Conservation (phyloP, 352 stramenopile species). For the Globisporangium perplexum region DNA sequence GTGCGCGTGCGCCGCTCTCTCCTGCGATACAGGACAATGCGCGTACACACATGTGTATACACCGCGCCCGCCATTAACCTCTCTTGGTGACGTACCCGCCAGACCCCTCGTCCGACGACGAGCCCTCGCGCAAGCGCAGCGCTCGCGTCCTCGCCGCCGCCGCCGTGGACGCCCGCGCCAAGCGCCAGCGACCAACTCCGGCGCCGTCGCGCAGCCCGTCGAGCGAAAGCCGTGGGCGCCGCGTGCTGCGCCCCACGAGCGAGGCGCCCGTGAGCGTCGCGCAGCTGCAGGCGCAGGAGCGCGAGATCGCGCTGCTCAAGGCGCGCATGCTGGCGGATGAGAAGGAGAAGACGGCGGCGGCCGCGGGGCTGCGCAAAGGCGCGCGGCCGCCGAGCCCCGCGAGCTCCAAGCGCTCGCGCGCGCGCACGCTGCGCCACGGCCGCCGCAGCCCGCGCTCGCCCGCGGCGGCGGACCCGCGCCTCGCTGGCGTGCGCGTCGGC, state of each 20-base stretch:
- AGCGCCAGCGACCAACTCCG: not conserved
- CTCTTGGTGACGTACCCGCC: no score
- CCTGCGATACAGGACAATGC: no score
- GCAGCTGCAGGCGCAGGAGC: constrained; percentile 50
- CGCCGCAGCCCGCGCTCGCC: constrained; percentile 43
- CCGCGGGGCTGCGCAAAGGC: constrained; percentile 36
- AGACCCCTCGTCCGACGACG: constrained; percentile 2
- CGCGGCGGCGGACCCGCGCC: constrained; percentile 21
- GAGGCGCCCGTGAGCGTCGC: constrained; percentile 37
- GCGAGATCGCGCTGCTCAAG: constrained; percentile 39
- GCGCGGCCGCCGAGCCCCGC: constrained; percentile 23
- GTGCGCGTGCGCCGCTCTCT: no score
- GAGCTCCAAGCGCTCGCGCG: constrained; percentile 37
- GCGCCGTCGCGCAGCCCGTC: constrained; percentile 7
- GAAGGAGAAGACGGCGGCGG: constrained; percentile 11
- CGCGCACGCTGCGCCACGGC: constrained; percentile 39
- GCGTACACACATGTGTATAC: no score
- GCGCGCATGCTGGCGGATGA: constrained; percentile 16
- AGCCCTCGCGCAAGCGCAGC: not conserved
- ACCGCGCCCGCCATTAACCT: no score
- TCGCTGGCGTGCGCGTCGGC: constrained; percentile 14
- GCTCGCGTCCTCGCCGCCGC: not conserved
- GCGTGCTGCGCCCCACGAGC: not conserved
- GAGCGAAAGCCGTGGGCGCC: not conserved
- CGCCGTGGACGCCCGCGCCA: not conserved